phyloP scores from a whole-genome alignment of 192 early-diverging fungal genomes.

The Globomyces pollinis-pini region DNA sequence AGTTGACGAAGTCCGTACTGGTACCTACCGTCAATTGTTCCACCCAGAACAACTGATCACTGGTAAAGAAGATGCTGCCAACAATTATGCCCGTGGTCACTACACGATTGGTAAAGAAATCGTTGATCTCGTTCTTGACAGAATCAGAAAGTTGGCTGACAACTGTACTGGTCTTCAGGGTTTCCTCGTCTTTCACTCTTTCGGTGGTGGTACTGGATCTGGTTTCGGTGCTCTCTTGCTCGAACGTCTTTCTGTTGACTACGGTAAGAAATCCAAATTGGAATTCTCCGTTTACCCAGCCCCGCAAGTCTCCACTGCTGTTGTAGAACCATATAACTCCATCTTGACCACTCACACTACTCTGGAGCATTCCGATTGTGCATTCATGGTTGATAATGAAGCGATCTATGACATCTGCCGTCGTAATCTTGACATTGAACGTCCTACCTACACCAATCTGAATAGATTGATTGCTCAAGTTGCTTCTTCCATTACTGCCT shows the following conservation, averaged over 20 bases:
- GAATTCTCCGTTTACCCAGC: constrained; percentile 99
- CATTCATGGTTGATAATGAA: constrained; percentile 99
- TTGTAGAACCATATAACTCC: constrained; percentile 98
- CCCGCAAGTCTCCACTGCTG: constrained; percentile 92
- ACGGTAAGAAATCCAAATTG: constrained; percentile 99
- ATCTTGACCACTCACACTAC: constrained; percentile 99
- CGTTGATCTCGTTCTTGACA: constrained; percentile 92
- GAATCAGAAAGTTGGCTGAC: constrained; percentile 95
- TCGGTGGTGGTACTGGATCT: constrained; percentile 98
- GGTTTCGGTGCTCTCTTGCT: constrained; percentile 96
- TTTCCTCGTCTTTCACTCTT: constrained; percentile 99
- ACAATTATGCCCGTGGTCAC: constrained; percentile 99
- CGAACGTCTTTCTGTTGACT: constrained; percentile 98
- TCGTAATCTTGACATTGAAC: constrained; percentile 93
- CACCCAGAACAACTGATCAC: constrained; percentile 97
- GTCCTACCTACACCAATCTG: constrained; percentile 94
- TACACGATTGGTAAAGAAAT: constrained; percentile 99
- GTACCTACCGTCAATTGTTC: constrained; percentile 92
- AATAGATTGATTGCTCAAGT: constrained; percentile 98
- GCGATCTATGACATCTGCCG: constrained; percentile 99
- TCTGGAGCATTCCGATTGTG: constrained; percentile 96
- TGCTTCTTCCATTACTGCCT: constrained; percentile 98
- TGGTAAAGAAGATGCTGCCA: constrained; percentile 99
- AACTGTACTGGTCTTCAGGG: constrained; percentile 98
- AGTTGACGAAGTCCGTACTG: constrained; percentile 96